Percentiles rank a stretch among this genome's conserved stretches.
These are phyloP conservation scores for Lathyrus aphaca DNA, from an alignment of 306 rosid species.

Conservation along the genomic window DNA sequence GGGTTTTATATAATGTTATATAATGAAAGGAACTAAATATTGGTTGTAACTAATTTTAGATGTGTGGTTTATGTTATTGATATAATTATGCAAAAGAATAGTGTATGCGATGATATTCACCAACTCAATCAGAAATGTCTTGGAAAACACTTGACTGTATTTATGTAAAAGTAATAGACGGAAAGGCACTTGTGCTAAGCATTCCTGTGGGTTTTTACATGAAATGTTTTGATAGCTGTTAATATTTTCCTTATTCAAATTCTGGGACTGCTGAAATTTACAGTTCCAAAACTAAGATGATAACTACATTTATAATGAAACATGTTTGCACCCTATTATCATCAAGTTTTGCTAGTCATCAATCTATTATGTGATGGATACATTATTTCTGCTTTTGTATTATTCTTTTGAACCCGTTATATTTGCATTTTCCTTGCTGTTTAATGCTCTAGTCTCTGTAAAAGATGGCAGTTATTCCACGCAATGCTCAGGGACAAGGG, in stretches of 20 bases:
- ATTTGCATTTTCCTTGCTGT: slow-evolving; percentile 29
- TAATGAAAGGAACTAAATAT: too few species aligned
- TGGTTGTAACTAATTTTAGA: slow-evolving; percentile 20
- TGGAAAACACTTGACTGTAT: neutral
- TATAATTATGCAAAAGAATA: slow-evolving; percentile 10
- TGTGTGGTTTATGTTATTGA: slow-evolving; percentile 15
- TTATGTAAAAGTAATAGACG: slow-evolving; percentile 9
- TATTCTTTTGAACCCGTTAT: slow-evolving; percentile 19
- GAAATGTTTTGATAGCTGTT: slow-evolving; percentile 7
- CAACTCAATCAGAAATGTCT: neutral
- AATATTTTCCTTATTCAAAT: slow-evolving; percentile 25
- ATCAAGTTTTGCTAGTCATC: slow-evolving; percentile 17
- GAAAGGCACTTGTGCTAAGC: neutral
- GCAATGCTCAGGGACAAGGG: slow-evolving; percentile 94
- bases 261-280: neutral
- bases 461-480: slow-evolving; percentile 95
- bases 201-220: slow-evolving; percentile 1
- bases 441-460: slow-evolving; percentile 40
- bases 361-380: slow-evolving; percentile 30
- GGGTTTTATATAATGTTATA: too few species aligned
- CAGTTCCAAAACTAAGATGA: slow-evolving; percentile 12
- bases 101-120: slow-evolving; percentile 5
- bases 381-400: slow-evolving; percentile 29
- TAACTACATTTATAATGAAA: slow-evolving; percentile 28
- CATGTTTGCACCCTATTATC: slow-evolving; percentile 14